Evolutionary conservation across 2,329 filamentous ascomycete species (phyloP).

Genomic region (Colletotrichum graminicola): DNA sequence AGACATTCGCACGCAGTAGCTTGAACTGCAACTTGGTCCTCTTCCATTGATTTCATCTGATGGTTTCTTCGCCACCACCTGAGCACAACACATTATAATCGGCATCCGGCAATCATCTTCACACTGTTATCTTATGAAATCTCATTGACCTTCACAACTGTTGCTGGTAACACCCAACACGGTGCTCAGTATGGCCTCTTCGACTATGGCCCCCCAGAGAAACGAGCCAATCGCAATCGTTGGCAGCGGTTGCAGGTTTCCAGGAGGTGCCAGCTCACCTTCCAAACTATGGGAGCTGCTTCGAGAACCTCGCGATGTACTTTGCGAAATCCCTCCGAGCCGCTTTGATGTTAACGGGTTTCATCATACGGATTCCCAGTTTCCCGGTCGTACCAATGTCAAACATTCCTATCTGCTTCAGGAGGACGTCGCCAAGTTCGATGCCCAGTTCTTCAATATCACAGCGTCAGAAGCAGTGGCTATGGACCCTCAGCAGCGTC

Average conservation of each 20-base stretch:
- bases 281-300: constrained; percentile 43
- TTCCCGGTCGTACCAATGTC: constrained; percentile 42
- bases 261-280: constrained; percentile 42
- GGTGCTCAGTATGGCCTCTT: background rate
- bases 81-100: no score
- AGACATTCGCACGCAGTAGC: no score
- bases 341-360: constrained; percentile 1
- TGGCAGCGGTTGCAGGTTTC: constrained; percentile 44
- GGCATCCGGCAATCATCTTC: background rate
- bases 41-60: no score
- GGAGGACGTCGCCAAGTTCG: constrained; percentile 43
- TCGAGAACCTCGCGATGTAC: constrained; percentile 32
- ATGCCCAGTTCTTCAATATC: constrained; percentile 49
- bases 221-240: constrained; percentile 45
- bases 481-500: constrained; percentile 51
- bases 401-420: constrained; percentile 43
- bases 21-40: no score
- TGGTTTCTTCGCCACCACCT: no score
- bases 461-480: constrained; percentile 46
- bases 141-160: no score
- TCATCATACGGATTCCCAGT: background rate
- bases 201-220: background rate
- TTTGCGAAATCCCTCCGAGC: constrained; percentile 1
- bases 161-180: no score
- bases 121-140: background rate